Conservation (phyloP, 176 grass and related monocot species). For the Phyllostachys edulis region DNA sequence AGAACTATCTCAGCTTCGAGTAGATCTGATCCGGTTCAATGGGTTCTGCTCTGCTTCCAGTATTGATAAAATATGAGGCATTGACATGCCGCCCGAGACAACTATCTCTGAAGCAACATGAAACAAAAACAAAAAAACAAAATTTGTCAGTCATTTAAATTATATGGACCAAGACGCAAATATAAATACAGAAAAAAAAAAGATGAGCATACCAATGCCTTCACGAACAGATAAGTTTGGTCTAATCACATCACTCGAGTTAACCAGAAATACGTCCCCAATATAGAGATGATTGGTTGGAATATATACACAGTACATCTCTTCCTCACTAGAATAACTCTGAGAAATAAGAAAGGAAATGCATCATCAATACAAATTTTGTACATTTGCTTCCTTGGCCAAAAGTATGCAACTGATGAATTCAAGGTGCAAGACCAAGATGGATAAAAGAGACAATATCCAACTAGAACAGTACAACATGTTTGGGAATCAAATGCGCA, state of each 20-base stretch:
- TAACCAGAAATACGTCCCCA: slow-evolving; percentile 65
- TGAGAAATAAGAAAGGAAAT: slow-evolving; percentile 25
- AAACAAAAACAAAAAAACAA: background rate
- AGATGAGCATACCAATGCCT: slow-evolving; percentile 56
- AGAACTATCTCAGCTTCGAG: slow-evolving; percentile 44
- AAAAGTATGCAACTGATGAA: background rate
- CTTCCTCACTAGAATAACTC: slow-evolving; percentile 70
- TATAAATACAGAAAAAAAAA: background rate
- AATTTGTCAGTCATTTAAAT: background rate
- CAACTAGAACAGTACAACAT: background rate
- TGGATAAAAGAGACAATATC: background rate
- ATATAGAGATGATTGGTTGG: slow-evolving; percentile 79
- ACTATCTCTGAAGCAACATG: slow-evolving; percentile 50
- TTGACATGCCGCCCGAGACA: slow-evolving; percentile 66
- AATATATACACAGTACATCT: slow-evolving; percentile 64
- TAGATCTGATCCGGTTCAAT: slow-evolving; percentile 42
- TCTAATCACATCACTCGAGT: slow-evolving; percentile 60
- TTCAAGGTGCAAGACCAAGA: background rate
- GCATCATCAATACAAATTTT: background rate
- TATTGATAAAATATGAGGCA: slow-evolving; percentile 56
- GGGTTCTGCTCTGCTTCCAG: slow-evolving; percentile 40
- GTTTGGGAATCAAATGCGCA: background rate
- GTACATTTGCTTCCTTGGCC: background rate
- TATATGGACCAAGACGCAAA: slow-evolving; percentile 3
- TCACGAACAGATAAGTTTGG: slow-evolving; percentile 70